phyloP scores from a whole-genome alignment of 352 stramenopile species.

The Achlya hypogyna region DNA sequence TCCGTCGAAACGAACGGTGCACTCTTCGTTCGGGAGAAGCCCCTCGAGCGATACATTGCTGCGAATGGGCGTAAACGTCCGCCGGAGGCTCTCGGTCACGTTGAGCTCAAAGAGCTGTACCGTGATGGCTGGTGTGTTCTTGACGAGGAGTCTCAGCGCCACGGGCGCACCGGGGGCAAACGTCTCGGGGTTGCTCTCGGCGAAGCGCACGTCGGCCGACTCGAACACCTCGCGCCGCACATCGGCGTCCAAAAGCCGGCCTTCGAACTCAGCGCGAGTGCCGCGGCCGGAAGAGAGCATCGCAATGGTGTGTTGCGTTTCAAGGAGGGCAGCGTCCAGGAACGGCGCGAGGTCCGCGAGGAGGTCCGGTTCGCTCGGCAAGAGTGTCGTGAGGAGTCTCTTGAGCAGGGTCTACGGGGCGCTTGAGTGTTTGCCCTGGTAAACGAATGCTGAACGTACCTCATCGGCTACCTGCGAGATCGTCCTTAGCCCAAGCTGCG shows the following conservation, averaged over 20 bases:
- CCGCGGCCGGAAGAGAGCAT: constrained; percentile 10
- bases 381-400: too few relatives aligned
- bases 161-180: constrained; percentile 38
- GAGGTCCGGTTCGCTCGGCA: too few relatives aligned
- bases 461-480: too few relatives aligned
- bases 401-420: too few relatives aligned
- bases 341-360: too few relatives aligned
- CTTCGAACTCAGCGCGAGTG: constrained; percentile 7
- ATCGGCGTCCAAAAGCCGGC: neutral
- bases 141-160: constrained; percentile 30
- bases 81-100: constrained; percentile 44
- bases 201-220: constrained; percentile 26
- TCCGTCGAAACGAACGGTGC: constrained; percentile 24
- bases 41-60: constrained; percentile 47
- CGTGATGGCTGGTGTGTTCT: constrained; percentile 42
- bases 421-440: too few relatives aligned
- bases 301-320: neutral
- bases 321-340: too few relatives aligned
- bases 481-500: too few relatives aligned
- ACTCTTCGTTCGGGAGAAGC: constrained; percentile 47
- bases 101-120: constrained; percentile 56
- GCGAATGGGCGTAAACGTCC: constrained; percentile 35
- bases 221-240: neutral
- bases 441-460: too few relatives aligned
- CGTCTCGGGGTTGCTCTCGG: constrained; percentile 35